Evolutionary conservation across 352 stramenopile genomes (phyloP).

Genomic region (Pythium oligandrum): DNA sequence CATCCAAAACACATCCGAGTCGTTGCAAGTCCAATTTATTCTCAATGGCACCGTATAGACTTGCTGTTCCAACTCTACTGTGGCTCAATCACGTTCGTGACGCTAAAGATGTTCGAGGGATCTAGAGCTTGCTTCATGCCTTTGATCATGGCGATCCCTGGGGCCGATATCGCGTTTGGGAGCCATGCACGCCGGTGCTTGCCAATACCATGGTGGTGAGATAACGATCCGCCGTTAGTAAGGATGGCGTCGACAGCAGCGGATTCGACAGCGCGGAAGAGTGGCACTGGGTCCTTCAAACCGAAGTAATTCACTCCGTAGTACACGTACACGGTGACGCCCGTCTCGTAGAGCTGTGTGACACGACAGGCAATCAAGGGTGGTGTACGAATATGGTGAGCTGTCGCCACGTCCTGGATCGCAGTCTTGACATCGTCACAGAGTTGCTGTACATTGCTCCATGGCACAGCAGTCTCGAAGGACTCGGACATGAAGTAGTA

Average conservation of each 20-base stretch:
- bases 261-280: constrained; percentile 81
- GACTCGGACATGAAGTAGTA: constrained; percentile 91
- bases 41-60: no score
- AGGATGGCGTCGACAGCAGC: constrained; percentile 85
- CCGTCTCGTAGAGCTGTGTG: constrained; percentile 94
- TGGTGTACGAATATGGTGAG: constrained; percentile 40
- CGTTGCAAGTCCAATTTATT: no score
- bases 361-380: constrained; percentile 91
- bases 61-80: no score
- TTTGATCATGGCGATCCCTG: constrained; percentile 57
- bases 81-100: constrained; percentile 49
- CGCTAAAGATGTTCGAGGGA: constrained; percentile 89
- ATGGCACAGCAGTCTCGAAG: constrained; percentile 86
- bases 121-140: constrained; percentile 89
- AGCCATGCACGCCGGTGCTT: constrained; percentile 91
- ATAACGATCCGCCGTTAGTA: constrained; percentile 87
- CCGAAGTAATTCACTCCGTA: constrained; percentile 92
- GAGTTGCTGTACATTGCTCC: constrained; percentile 58
- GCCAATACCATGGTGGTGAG: constrained; percentile 94
- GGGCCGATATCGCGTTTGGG: constrained; percentile 69
- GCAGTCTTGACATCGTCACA: constrained; percentile 47
- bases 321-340: constrained; percentile 95
- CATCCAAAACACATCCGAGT: no score
- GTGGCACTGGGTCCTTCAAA: constrained; percentile 65
- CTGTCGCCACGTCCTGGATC: constrained; percentile 39